These are phyloP conservation scores for Talaromyces sp. DNA, from an alignment of 2,329 filamentous ascomycete genomes.

Conservation along the genomic window DNA sequence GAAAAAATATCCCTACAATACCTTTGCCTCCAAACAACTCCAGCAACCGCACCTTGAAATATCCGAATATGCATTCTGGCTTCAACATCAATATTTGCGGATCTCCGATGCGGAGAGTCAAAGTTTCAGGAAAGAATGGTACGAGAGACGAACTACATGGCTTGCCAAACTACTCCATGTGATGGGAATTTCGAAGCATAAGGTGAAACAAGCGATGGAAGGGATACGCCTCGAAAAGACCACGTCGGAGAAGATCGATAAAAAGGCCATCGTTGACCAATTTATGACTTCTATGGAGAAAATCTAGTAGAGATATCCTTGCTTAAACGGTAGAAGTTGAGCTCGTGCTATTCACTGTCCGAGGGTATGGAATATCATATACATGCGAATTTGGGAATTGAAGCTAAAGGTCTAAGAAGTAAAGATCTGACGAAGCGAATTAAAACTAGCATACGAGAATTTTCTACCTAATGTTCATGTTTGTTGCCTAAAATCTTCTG, in stretches of 20 bases:
- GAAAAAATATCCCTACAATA: no score
- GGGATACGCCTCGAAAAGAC: neutral
- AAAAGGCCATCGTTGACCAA: neutral
- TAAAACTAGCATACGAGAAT: no score
- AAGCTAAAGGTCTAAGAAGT: no score
- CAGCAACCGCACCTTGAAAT: neutral
- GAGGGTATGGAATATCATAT: no score
- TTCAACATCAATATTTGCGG: neutral
- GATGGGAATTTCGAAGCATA: neutral
- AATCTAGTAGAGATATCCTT: neutral
- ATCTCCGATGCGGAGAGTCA: neutral
- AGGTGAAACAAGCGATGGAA: neutral
- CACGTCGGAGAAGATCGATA: neutral
- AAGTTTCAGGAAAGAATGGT: neutral
- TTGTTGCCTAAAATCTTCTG: no score
- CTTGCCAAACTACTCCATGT: neutral
- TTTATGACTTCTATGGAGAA: neutral
- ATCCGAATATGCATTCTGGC: neutral
- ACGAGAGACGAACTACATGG: neutral
- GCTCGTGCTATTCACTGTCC: no score
- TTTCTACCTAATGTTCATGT: no score
- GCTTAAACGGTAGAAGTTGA: neutral
- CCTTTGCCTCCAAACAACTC: no score
- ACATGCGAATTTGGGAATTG: no score
- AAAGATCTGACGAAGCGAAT: no score